Base-by-base conservation (phyloP, 2,329 filamentous ascomycete species). In the Ceratocystis albifundus region DNA sequence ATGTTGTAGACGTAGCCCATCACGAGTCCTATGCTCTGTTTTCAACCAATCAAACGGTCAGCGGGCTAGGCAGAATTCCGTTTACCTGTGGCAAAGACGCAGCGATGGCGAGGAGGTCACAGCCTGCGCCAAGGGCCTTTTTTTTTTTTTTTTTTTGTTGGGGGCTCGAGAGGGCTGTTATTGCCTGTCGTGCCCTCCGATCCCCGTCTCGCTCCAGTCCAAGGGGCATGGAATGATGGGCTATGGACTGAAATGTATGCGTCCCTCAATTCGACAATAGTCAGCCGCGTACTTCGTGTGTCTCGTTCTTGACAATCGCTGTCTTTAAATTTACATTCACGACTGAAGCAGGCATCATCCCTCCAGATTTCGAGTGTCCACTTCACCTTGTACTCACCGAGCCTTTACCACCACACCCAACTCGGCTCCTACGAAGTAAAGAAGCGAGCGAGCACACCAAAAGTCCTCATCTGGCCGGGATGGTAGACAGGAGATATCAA, bases 401-500 rank as follows among this genome's bases (percentile, higher is more conserved):
- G 17, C 28, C 55, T 5, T 20, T n/a, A 36, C 55, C 22, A 53
- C 22, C 28, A 30, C n/a, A 12, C 28, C 3, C 12, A 53, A 10
- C 28, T 59, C 55, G 55, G 55, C n/a, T 59, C 55, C 28, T 59
- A 17, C 28, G 55, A 59, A 36, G 32, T n/a, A 59, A 59, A 59
- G 30, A 59, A 59, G 55, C 28, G n/a, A n/a, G 53, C 25, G 28
- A 59, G 53, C 17, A 59, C 55, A 59, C 28, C 55, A 59, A 30
- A 59, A 59, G 55, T 20, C 17, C 53, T 25, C 25, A 8, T 15
- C 17, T n/a, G 1, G 15, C 17, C 15, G 28, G 22, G 55, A 59
- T 59, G 7, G 53, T 8, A n/a, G 15, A 17, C n/a, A 25, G 25
- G 55, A 59, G n/a, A 36, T 30, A 32, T n/a, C 28, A 59, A 59